Percentiles rank a stretch among this genome's conserved stretches.
These are phyloP conservation scores for Phialophora chinensis DNA, from an alignment of 2,329 filamentous ascomycete genomes.

Conservation along the genomic window DNA sequence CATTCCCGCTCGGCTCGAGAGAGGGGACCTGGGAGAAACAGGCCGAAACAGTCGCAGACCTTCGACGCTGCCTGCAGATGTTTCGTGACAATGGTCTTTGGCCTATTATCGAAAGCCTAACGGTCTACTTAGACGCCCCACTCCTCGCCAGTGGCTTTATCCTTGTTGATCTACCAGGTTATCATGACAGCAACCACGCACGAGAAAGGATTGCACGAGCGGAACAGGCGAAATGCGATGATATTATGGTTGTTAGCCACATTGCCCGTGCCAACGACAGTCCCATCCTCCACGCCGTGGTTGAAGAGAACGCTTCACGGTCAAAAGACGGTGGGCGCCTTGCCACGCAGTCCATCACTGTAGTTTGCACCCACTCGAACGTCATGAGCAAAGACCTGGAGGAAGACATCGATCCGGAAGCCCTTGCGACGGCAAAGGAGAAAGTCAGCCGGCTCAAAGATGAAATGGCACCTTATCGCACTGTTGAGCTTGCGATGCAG, in stretches of 20 bases:
- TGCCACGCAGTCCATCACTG: conserved; percentile 3
- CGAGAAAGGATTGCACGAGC: conserved; percentile 18
- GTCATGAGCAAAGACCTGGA: not conserved
- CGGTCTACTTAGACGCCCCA: conserved; percentile 10
- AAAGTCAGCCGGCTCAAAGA: not conserved
- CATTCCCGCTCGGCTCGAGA: not conserved
- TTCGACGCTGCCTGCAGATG: not conserved
- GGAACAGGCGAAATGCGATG: conserved; percentile 24
- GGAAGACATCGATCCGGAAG: not conserved
- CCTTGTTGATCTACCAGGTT: conserved; percentile 25
- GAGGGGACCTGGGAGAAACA: not conserved
- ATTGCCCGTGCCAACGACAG: conserved; percentile 21
- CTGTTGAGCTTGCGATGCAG: not conserved
- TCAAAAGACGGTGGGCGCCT: not conserved
- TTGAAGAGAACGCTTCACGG: conserved; percentile 4
- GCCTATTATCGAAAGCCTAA: conserved; percentile 18
- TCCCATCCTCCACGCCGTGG: conserved; percentile 12
- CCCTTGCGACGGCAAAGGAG: not conserved
- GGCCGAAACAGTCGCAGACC: not conserved
- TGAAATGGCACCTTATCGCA: not conserved
- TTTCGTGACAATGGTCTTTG: conserved; percentile 23
- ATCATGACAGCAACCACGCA: conserved; percentile 23
- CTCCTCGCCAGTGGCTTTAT: conserved; percentile 21
- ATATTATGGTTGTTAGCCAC: conserved; percentile 20
- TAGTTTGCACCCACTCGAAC: conserved; percentile 26